Evolutionary conservation across 305 asterid genomes (phyloP).

Genomic region (Fraxinus xanthoxyloides): DNA sequence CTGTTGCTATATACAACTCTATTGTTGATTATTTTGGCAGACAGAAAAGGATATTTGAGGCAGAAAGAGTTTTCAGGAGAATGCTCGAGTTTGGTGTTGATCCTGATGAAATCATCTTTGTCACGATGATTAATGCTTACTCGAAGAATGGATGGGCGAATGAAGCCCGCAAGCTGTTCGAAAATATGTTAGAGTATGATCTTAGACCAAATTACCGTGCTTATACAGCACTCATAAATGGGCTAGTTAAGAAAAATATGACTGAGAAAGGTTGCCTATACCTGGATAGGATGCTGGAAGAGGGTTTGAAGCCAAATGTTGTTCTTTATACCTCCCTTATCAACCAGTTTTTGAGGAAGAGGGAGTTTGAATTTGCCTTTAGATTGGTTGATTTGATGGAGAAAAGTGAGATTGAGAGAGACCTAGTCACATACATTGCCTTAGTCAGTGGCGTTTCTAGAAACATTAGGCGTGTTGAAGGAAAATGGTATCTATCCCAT

Average conservation of each 20-base stretch:
- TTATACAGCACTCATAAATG: constrained; percentile 54
- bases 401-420: constrained; percentile 42
- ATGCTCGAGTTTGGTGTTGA: constrained; percentile 49
- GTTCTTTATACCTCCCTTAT: constrained; percentile 58
- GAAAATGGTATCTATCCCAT: constrained; percentile 33
- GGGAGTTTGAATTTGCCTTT: constrained; percentile 46
- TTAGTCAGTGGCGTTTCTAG: constrained; percentile 51
- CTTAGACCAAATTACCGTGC: constrained; percentile 45
- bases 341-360: constrained; percentile 49
- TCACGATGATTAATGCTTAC: constrained; percentile 56
- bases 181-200: constrained; percentile 39
- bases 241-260: constrained; percentile 57
- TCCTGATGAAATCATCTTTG: constrained; percentile 50
- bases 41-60: constrained; percentile 40
- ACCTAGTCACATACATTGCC: constrained; percentile 41
- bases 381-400: constrained; percentile 57
- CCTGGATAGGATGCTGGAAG: constrained; percentile 54
- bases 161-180: constrained; percentile 42
- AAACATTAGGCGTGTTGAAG: constrained; percentile 31
- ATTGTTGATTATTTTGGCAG: constrained; percentile 48
- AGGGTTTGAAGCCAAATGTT: constrained; percentile 51
- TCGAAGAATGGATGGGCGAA: constrained; percentile 49
- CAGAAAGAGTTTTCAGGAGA: constrained; percentile 41
- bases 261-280: constrained; percentile 39
- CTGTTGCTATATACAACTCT: constrained; percentile 45